phyloP scores from a whole-genome alignment of 768 basidiomycete genomes.

The Dendrothele bispora region DNA sequence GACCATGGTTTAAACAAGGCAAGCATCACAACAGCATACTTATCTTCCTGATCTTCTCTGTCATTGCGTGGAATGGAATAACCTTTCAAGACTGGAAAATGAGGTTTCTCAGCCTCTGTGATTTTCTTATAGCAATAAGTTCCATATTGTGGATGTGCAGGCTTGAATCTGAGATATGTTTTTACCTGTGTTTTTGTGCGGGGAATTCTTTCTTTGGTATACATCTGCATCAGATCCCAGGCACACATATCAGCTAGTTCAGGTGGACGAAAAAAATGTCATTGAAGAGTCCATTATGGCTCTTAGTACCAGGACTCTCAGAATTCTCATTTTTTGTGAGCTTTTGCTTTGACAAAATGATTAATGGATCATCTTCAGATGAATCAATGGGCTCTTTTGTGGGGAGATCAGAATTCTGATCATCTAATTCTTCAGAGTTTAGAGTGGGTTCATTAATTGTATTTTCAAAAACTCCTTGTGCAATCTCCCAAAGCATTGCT shows the following conservation, averaged over 20 bases:
- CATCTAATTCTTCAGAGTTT: too few relatives aligned
- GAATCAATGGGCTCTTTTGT: too few relatives aligned
- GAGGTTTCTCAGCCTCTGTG: not conserved
- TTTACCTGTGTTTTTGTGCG: too few relatives aligned
- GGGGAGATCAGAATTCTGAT: too few relatives aligned
- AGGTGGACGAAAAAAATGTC: not conserved
- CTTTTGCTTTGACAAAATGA: too few relatives aligned
- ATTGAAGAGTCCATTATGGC: not conserved
- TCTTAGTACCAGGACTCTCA: not conserved
- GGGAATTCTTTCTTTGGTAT: not conserved
- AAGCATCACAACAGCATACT: slow-evolving; percentile 1
- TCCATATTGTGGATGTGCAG: not conserved
- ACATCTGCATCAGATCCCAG: not conserved
- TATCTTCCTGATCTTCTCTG: not conserved
- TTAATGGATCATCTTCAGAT: too few relatives aligned
- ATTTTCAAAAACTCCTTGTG: not conserved
- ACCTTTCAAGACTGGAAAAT: not conserved
- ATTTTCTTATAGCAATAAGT: not conserved
- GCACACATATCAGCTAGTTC: not conserved
- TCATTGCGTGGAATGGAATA: not conserved
- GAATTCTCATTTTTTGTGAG: too few relatives aligned
- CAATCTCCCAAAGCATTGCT: not conserved
- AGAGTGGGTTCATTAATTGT: not conserved
- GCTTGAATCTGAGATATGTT: slow-evolving; percentile 7
- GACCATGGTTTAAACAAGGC: not conserved